A percentile compares a stretch with the other conserved stretches of the same genome.
phyloP scores from a whole-genome alignment of 306 rosid genomes.

The Gleditsia sinensis region DNA sequence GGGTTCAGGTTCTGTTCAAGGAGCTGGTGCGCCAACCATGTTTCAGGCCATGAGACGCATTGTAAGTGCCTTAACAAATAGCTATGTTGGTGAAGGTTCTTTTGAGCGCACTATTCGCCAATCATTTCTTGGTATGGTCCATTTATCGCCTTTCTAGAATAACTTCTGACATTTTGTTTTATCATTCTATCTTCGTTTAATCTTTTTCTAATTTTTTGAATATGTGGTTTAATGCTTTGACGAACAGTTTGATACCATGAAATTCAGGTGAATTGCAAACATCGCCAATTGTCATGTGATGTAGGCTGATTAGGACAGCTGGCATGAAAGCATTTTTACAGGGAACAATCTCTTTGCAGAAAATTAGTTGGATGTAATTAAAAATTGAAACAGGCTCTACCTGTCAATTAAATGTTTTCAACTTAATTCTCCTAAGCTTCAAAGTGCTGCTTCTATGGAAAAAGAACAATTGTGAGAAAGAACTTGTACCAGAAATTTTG shows the following conservation, averaged over 20 bases:
- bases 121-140: conserved; percentile 82
- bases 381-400: background rate
- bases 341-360: background rate
- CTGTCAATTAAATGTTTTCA: background rate
- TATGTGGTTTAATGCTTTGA: background rate
- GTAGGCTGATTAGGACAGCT: background rate
- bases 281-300: background rate
- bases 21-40: conserved; percentile 99
- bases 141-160: conserved; percentile 14
- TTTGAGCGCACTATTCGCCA: conserved; percentile 86
- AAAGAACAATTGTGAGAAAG: background rate
- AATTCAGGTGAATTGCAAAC: background rate
- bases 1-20: conserved; percentile 95
- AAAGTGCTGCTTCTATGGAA: background rate
- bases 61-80: conserved; percentile 57
- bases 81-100: conserved; percentile 70
- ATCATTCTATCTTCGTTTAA: background rate
- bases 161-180: background rate
- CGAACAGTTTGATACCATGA: conserved; percentile 9
- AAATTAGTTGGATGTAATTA: background rate
- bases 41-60: conserved; percentile 97
- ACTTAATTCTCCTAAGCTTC: background rate
- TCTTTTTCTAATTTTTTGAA: background rate
- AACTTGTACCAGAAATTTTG: background rate
- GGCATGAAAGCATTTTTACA: too few species aligned